A percentile compares a stretch with the other conserved stretches of the same genome.
Evolutionary conservation across 1,139 yeast species (phyloP).

Genomic region (Pichia sp.): DNA sequence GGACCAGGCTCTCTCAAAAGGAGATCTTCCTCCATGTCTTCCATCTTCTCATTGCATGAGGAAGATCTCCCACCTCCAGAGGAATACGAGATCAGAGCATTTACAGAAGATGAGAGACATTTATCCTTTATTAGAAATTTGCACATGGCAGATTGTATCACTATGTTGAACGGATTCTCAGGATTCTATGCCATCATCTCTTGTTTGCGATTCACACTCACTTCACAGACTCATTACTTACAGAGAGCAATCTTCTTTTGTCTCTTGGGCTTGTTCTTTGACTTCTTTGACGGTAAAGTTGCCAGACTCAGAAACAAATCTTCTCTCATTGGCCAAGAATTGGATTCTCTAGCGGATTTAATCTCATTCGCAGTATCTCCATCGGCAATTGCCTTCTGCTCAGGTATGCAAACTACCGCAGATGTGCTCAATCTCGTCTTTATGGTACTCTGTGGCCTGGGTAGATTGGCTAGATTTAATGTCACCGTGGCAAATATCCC

Average conservation of each 20-base stretch:
- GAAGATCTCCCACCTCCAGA: constrained; percentile 36
- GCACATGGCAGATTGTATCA: constrained; percentile 94
- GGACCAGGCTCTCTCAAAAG: constrained; percentile 11
- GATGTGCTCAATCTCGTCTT: constrained; percentile 72
- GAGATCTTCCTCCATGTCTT: constrained; percentile 27
- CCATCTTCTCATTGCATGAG: constrained; percentile 25
- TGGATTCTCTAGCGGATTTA: constrained; percentile 92
- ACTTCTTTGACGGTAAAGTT: constrained; percentile 94
- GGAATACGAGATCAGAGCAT: constrained; percentile 67
- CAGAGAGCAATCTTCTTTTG: constrained; percentile 88
- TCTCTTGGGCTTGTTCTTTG: constrained; percentile 84
- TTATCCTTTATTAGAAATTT: constrained; percentile 69
- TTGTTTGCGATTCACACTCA: constrained; percentile 71
- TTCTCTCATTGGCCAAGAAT: constrained; percentile 93
- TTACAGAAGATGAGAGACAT: constrained; percentile 74
- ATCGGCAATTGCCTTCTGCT: constrained; percentile 83
- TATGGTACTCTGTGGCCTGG: constrained; percentile 90
- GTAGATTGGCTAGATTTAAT: constrained; percentile 91
- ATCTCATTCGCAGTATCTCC: constrained; percentile 92
- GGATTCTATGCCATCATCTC: constrained; percentile 89
- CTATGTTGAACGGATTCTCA: constrained; percentile 80
- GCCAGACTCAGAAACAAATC: constrained; percentile 92
- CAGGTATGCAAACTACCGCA: constrained; percentile 78
- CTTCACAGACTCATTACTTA: constrained; percentile 61
- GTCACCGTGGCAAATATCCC: constrained; percentile 92